A percentile compares a stretch with the other conserved stretches of the same genome.
These are phyloP conservation scores for Xylaria acuta DNA, from an alignment of 495 filamentous ascomycete genomes.

Conservation along the genomic window DNA sequence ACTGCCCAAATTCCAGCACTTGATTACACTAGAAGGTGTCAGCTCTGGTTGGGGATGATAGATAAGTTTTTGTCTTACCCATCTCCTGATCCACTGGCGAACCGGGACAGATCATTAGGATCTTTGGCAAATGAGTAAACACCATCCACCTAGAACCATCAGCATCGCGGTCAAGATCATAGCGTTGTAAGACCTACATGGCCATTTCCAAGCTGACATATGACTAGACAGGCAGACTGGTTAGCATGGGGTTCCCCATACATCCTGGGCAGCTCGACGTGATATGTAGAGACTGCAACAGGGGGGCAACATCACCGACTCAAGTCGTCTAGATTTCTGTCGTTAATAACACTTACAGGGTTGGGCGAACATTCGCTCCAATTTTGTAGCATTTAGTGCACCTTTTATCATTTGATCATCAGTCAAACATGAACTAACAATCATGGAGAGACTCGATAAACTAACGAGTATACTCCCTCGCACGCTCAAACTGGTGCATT, in stretches of 20 bases:
- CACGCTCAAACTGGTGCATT: slow-evolving; percentile 92
- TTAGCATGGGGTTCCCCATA: not conserved
- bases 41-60: not conserved
- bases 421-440: not conserved
- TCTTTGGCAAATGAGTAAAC: slow-evolving; percentile 80
- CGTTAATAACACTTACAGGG: slow-evolving; percentile 57
- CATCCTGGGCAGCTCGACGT: not conserved
- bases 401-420: not conserved
- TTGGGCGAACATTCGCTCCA: slow-evolving; percentile 94
- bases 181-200: slow-evolving; percentile 55
- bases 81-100: slow-evolving; percentile 29
- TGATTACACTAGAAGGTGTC: slow-evolving; percentile 75
- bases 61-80: slow-evolving; percentile 8
- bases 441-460: slow-evolving; percentile 45
- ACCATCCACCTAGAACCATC: slow-evolving; percentile 66
- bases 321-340: not conserved
- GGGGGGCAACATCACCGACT: not conserved
- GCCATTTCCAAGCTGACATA: slow-evolving; percentile 84
- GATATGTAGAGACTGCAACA: not conserved
- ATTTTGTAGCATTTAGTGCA: slow-evolving; percentile 78
- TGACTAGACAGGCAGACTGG: slow-evolving; percentile 44
- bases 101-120: slow-evolving; percentile 60
- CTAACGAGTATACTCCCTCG: slow-evolving; percentile 87
- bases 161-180: not conserved
- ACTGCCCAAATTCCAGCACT: slow-evolving; percentile 88